phyloP scores from a whole-genome alignment of 2,329 filamentous ascomycete genomes.

The Tricladium varicosporioides region DNA sequence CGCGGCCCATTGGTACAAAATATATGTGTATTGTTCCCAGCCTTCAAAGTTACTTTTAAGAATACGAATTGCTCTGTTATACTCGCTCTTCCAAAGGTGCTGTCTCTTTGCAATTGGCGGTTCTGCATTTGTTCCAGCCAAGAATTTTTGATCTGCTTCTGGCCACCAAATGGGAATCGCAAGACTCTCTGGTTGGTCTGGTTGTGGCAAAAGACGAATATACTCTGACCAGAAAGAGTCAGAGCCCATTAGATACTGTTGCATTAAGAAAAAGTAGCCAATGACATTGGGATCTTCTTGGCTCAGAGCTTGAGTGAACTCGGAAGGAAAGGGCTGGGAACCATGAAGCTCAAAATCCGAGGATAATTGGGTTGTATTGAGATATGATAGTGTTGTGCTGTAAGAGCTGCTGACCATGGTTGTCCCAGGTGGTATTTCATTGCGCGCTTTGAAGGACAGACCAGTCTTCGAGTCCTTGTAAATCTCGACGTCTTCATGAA shows the following conservation, averaged over 20 bases:
- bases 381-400: constrained; percentile 54
- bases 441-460: constrained; percentile 46
- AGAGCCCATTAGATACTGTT: constrained; percentile 58
- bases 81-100: constrained; percentile 28
- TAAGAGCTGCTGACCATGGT: constrained; percentile 52
- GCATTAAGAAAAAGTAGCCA: constrained; percentile 66
- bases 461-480: constrained; percentile 50
- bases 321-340: constrained; percentile 42
- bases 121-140: constrained; percentile 37
- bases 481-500: constrained; percentile 53
- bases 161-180: constrained; percentile 63
- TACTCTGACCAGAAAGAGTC: constrained; percentile 69
- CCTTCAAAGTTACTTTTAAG: constrained; percentile 13
- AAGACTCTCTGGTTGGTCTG: constrained; percentile 49
- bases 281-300: constrained; percentile 51
- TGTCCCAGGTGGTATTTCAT: constrained; percentile 18
- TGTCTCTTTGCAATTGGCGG: constrained; percentile 25
- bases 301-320: constrained; percentile 49
- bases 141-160: constrained; percentile 54
- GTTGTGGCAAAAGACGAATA: constrained; percentile 62
- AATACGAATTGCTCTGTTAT: constrained; percentile 20
- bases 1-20: constrained; percentile 63
- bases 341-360: constrained; percentile 25
- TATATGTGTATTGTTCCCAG: constrained; percentile 25
- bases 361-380: constrained; percentile 48